Percentiles rank a stretch among this genome's conserved stretches.
Evolutionary conservation across 345 rosid genomes (phyloP).

Genomic region (Lepidium africanum): DNA sequence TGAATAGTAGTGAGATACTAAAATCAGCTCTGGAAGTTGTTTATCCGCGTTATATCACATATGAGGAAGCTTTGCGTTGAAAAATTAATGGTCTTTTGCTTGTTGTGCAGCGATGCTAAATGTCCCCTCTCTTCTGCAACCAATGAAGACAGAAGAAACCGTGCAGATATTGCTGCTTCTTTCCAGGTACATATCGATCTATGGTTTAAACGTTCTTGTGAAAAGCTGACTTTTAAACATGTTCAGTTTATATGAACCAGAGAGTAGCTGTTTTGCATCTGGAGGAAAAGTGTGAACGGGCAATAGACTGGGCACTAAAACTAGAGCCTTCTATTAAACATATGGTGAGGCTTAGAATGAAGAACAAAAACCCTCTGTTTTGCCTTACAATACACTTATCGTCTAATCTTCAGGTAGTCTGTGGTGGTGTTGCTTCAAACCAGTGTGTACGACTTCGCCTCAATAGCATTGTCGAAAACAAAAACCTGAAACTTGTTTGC

Average conservation of each 20-base stretch:
- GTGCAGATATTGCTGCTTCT: conserved; percentile 95
- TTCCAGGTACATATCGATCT: conserved; percentile 55
- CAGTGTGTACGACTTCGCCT: conserved; percentile 66
- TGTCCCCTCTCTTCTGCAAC: conserved; percentile 65
- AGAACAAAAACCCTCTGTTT: neutral
- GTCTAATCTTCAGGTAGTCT: conserved; percentile 54
- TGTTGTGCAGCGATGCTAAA: conserved; percentile 48
- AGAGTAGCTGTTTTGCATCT: conserved; percentile 90
- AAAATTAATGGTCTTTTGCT: neutral
- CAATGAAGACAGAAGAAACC: conserved; percentile 55
- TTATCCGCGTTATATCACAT: neutral
- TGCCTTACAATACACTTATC: neutral
- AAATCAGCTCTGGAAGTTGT: neutral
- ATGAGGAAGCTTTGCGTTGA: neutral
- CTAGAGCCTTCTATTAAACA: conserved; percentile 75
- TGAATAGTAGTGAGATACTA: neutral
- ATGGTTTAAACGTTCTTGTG: neutral
- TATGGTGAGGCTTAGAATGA: conserved; percentile 41
- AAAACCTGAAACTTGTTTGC: conserved; percentile 65
- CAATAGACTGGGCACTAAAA: conserved; percentile 82
- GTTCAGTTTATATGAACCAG: conserved; percentile 32
- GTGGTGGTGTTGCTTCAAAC: conserved; percentile 98
- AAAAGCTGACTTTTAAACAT: neutral
- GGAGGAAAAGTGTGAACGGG: conserved; percentile 90
- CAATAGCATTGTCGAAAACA: conserved; percentile 51